These are phyloP conservation scores for Penicillium decumbens DNA, from an alignment of 2,329 filamentous ascomycete genomes.

Conservation along the genomic window DNA sequence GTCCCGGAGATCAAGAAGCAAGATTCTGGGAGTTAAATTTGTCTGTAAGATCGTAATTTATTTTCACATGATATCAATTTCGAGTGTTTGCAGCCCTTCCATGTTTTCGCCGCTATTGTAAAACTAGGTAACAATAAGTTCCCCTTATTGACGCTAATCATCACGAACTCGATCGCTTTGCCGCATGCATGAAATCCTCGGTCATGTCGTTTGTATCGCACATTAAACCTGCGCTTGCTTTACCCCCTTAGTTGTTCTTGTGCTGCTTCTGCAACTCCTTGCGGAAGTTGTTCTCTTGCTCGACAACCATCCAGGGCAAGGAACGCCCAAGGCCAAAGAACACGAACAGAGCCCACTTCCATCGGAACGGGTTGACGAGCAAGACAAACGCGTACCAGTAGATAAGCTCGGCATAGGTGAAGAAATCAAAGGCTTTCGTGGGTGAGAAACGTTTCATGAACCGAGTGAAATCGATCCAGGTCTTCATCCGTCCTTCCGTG, in stretches of 20 bases:
- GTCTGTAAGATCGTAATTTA: not conserved
- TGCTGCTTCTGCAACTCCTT: constrained; percentile 26
- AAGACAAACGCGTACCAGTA: constrained; percentile 84
- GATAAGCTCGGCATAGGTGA: constrained; percentile 77
- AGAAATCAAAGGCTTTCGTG: constrained; percentile 78
- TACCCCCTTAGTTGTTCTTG: constrained; percentile 9
- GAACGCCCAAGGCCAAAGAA: constrained; percentile 67
- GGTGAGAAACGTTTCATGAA: constrained; percentile 65
- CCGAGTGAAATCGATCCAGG: constrained; percentile 81
- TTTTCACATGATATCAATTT: not conserved
- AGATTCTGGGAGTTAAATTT: not conserved
- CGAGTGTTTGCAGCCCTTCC: no score
- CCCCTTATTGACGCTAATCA: not conserved
- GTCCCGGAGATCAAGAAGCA: constrained; percentile 24
- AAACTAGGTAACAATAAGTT: not conserved
- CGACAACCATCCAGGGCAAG: constrained; percentile 63
- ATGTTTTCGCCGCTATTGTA: not conserved
- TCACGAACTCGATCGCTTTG: not conserved
- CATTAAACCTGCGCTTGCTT: not conserved
- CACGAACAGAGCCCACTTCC: constrained; percentile 85
- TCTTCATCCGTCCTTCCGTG: constrained; percentile 68
- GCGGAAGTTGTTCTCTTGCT: constrained; percentile 54
- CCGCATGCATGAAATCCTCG: not conserved
- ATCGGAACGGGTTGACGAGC: constrained; percentile 75
- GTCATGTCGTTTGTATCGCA: not conserved